These are phyloP conservation scores for Phalaenopsis hybrid DNA, from an alignment of 116 monocot genomes.

Conservation along the genomic window DNA sequence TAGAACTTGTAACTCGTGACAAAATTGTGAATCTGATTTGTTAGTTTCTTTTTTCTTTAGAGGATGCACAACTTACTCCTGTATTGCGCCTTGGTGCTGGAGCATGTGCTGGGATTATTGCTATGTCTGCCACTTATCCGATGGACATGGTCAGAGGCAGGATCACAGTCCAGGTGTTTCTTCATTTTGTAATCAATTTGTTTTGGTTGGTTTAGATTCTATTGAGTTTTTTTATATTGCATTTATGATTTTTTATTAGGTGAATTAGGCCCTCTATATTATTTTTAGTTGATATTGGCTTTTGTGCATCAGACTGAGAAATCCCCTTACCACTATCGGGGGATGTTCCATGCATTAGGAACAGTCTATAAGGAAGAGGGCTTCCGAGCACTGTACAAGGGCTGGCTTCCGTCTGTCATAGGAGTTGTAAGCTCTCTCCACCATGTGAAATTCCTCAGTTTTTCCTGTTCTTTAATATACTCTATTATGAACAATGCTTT, in stretches of 20 bases:
- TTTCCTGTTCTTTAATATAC: too few species aligned
- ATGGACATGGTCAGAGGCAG: constrained; percentile 99
- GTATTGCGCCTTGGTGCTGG: constrained; percentile 95
- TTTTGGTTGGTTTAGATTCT: neutral
- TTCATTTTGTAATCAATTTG: neutral
- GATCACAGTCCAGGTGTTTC: constrained; percentile 88
- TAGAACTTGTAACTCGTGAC: neutral
- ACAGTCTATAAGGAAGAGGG: constrained; percentile 79
- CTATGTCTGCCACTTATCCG: constrained; percentile 99
- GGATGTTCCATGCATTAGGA: constrained; percentile 87
- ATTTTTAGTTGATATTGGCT: neutral
- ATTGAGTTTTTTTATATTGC: neutral
- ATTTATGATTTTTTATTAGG: neutral
- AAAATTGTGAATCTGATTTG: neutral
- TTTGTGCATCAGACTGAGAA: constrained; percentile 58
- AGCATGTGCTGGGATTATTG: constrained; percentile 99
- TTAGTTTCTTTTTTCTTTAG: constrained; percentile 32
- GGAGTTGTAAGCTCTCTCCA: constrained; percentile 75
- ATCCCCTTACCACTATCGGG: constrained; percentile 90
- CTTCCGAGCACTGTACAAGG: constrained; percentile 89
- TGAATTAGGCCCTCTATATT: neutral
- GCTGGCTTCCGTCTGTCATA: constrained; percentile 99
- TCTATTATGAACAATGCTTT: too few species aligned
- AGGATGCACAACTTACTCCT: constrained; percentile 87
- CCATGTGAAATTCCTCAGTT: neutral